These are phyloP conservation scores for Syzygium grande DNA, from an alignment of 345 rosid species.

Conservation along the genomic window DNA sequence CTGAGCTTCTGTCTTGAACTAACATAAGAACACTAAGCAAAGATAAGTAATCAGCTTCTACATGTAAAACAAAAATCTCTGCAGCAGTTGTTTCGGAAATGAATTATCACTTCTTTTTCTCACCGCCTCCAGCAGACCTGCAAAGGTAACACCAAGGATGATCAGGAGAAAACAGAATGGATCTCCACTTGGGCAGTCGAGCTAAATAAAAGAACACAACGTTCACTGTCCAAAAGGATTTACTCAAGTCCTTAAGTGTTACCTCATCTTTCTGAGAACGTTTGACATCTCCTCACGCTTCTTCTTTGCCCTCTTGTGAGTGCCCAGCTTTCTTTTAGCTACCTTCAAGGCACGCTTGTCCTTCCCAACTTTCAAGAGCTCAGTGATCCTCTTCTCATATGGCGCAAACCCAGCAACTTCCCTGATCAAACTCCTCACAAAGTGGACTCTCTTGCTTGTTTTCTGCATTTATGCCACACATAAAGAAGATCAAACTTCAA, in stretches of 20 bases:
- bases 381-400: slow-evolving; percentile 80
- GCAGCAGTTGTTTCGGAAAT: neutral
- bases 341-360: slow-evolving; percentile 85
- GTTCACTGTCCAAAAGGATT: neutral
- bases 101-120: slow-evolving; percentile 7
- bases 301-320: slow-evolving; percentile 90
- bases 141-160: neutral
- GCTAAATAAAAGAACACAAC: neutral
- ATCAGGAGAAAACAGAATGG: neutral
- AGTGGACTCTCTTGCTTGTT: slow-evolving; percentile 78
- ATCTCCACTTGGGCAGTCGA: neutral
- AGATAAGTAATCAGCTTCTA: neutral
- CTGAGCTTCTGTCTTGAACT: neutral
- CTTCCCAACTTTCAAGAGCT: slow-evolving; percentile 85
- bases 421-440: slow-evolving; percentile 59
- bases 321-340: slow-evolving; percentile 81
- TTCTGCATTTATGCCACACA: slow-evolving; percentile 18
- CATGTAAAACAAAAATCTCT: neutral
- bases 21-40: neutral
- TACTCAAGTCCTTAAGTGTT: neutral
- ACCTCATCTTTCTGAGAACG: slow-evolving; percentile 79
- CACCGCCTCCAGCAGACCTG: slow-evolving; percentile 17
- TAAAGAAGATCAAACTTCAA: neutral
- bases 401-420: slow-evolving; percentile 95
- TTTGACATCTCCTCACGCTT: slow-evolving; percentile 89